phyloP scores from a whole-genome alignment of 1,284 basidiomycete genomes.

The Cryptococcus floricola region DNA sequence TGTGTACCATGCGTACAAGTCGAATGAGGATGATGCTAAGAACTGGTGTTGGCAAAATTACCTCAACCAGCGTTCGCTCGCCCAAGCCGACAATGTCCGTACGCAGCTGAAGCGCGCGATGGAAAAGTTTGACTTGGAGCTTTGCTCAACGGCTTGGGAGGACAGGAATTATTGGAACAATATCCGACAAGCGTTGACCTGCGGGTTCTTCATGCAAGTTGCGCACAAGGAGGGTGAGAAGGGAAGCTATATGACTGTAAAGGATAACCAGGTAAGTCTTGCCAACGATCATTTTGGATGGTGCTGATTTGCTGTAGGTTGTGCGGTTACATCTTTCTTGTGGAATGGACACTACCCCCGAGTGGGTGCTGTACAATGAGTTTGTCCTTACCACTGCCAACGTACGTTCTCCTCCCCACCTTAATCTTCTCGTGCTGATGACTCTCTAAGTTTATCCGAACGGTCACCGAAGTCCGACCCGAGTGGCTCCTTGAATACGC shows the following conservation, averaged over 20 bases:
- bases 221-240: slow-evolving; percentile 95
- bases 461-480: slow-evolving; percentile 79
- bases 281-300: not conserved
- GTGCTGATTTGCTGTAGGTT: slow-evolving; percentile 53
- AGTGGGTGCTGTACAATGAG: slow-evolving; percentile 98
- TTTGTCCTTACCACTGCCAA: slow-evolving; percentile 85
- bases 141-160: slow-evolving; percentile 69
- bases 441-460: slow-evolving; percentile 69
- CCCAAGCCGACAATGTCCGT: slow-evolving; percentile 94
- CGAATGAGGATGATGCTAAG: slow-evolving; percentile 60
- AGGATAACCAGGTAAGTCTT: slow-evolving; percentile 75
- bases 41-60: slow-evolving; percentile 95
- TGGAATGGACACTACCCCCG: slow-evolving; percentile 85
- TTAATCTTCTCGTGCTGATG: not conserved
- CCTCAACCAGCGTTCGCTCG: slow-evolving; percentile 75
- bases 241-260: slow-evolving; percentile 78
- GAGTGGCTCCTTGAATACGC: slow-evolving; percentile 91
- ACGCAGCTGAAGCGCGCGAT: slow-evolving; percentile 84
- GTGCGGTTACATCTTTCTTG: slow-evolving; percentile 93
- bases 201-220: slow-evolving; percentile 98
- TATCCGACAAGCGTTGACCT: slow-evolving; percentile 79
- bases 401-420: slow-evolving; percentile 30
- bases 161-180: slow-evolving; percentile 73
- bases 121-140: slow-evolving; percentile 79
- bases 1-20: slow-evolving; percentile 89